Evolutionary conservation across 139 green algal species (phyloP).

Genomic region (Gonium pectorale): DNA sequence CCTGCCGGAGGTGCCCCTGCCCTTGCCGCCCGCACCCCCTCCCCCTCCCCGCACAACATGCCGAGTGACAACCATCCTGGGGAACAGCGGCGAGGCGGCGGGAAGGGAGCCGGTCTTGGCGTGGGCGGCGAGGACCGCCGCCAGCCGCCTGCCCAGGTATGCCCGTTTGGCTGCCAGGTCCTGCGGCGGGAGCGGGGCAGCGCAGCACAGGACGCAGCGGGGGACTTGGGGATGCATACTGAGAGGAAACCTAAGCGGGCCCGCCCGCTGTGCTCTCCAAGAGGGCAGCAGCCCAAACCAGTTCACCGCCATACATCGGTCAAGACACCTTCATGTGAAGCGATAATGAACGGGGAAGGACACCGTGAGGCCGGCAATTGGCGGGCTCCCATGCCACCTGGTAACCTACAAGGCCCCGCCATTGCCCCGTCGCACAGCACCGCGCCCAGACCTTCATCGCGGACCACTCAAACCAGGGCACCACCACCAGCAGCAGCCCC

Average conservation of each 20-base stretch:
- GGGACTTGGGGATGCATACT: background rate
- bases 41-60: background rate
- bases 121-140: no score
- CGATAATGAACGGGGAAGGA: no score
- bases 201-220: no score
- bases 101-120: no score
- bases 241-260: background rate
- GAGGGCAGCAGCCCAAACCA: no score
- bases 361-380: no score
- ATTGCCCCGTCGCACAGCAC: background rate
- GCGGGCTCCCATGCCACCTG: no score
- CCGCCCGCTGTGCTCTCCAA: background rate
- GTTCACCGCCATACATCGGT: background rate
- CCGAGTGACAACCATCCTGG: background rate
- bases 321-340: no score
- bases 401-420: no score
- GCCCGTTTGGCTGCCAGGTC: background rate
- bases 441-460: background rate
- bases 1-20: no score
- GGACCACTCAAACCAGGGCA: conserved; percentile 40
- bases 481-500: conserved; percentile 20
- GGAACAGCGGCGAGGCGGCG: no score
- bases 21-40: background rate
- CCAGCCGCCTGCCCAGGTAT: background rate
- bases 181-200: no score